phyloP scores from a whole-genome alignment of 2,329 filamentous ascomycete genomes.

The Penicillium crustosum region DNA sequence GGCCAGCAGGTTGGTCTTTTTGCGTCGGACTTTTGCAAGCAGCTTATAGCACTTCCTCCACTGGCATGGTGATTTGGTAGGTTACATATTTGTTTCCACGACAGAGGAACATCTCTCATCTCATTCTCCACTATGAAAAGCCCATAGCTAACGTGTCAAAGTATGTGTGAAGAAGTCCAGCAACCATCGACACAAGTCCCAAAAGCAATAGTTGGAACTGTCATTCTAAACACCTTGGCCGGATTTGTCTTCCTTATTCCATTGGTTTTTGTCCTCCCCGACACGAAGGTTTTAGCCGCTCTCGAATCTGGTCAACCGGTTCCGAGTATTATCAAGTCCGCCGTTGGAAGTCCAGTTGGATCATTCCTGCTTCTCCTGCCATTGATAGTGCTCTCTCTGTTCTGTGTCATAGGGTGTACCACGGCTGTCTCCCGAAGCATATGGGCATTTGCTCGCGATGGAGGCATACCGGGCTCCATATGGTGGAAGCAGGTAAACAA shows the following conservation, averaged over 20 bases:
- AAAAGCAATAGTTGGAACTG: slow-evolving; percentile 66
- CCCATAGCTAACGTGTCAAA: slow-evolving; percentile 5
- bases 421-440: slow-evolving; percentile 71
- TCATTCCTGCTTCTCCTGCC: slow-evolving; percentile 70
- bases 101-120: background rate
- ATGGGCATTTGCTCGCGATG: slow-evolving; percentile 71
- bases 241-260: slow-evolving; percentile 67
- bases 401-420: slow-evolving; percentile 69
- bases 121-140: background rate
- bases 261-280: slow-evolving; percentile 70
- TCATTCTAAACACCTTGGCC: slow-evolving; percentile 63
- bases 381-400: slow-evolving; percentile 68
- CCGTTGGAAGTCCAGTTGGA: slow-evolving; percentile 66
- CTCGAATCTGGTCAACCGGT: slow-evolving; percentile 71
- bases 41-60: slow-evolving; percentile 65
- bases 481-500: slow-evolving; percentile 64
- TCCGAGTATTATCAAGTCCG: slow-evolving; percentile 69
- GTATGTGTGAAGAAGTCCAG: slow-evolving; percentile 68
- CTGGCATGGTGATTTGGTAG: slow-evolving; percentile 76
- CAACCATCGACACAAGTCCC: slow-evolving; percentile 64
- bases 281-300: slow-evolving; percentile 60
- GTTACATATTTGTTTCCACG: slow-evolving; percentile 30
- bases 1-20: slow-evolving; percentile 68
- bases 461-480: slow-evolving; percentile 65
- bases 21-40: slow-evolving; percentile 68